Percentiles rank a stretch among this genome's conserved stretches.
Conservation (phyloP, 1,284 basidiomycete species). For the Pterulicium gracile region DNA sequence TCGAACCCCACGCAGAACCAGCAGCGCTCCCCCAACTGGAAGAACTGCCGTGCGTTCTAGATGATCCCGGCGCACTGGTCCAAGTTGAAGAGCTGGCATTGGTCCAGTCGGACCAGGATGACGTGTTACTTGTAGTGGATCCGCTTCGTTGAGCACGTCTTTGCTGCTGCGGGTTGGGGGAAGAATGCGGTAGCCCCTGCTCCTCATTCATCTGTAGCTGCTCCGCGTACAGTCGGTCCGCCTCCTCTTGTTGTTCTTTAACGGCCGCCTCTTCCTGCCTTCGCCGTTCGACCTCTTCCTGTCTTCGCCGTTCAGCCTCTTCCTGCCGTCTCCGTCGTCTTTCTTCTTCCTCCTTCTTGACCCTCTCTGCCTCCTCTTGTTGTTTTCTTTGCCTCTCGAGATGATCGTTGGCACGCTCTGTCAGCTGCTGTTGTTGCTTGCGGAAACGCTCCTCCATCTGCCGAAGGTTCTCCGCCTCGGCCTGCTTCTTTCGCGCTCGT, state of each 20-base stretch:
- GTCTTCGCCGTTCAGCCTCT: conserved; percentile 5
- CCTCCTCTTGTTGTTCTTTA: conserved; percentile 1
- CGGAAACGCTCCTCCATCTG: neutral
- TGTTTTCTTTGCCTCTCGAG: conserved; percentile 3
- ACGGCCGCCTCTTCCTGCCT: conserved; percentile 7
- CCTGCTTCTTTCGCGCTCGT: neutral
- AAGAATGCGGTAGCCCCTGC: too few species aligned
- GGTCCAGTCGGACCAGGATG: neutral
- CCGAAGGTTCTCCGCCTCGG: neutral
- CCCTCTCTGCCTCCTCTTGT: conserved; percentile 10
- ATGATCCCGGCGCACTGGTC: neutral
- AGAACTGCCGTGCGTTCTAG: conserved; percentile 2
- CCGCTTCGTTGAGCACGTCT: neutral
- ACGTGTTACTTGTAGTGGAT: neutral
- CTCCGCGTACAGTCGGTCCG: neutral
- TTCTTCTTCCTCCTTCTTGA: conserved; percentile 5
- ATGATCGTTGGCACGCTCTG: conserved; percentile 3
- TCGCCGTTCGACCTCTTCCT: conserved; percentile 4
- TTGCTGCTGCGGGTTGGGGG: neutral
- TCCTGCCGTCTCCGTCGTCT: conserved; percentile 1
- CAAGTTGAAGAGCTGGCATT: neutral
- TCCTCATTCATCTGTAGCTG: neutral
- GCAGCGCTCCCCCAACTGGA: conserved; percentile 6
- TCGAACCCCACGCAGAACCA: conserved; percentile 15
- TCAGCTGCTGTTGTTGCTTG: neutral